Evolutionary conservation across 768 basidiomycete species (phyloP).

Genomic region (Lactarius psammicola): DNA sequence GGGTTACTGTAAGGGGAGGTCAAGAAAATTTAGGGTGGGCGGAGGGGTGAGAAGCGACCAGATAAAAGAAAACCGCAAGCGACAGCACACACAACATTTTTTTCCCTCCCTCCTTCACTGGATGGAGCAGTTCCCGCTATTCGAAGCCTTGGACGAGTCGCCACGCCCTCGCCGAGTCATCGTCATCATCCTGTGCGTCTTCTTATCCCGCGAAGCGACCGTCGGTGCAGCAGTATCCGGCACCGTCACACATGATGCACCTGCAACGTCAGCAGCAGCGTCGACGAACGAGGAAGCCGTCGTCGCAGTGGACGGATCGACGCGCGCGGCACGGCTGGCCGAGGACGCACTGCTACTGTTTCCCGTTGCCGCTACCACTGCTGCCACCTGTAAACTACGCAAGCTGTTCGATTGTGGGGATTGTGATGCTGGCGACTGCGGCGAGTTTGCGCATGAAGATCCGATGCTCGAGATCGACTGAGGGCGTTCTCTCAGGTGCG

Average conservation of each 20-base stretch:
- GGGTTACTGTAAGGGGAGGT: neutral
- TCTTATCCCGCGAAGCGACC: slow-evolving; percentile 3
- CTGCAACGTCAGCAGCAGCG: neutral
- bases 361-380: slow-evolving; percentile 28
- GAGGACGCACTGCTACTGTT: neutral
- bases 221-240: neutral
- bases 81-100: neutral
- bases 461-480: slow-evolving; percentile 59
- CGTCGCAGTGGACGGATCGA: slow-evolving; percentile 2
- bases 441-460: slow-evolving; percentile 31
- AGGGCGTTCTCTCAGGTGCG: slow-evolving; percentile 45
- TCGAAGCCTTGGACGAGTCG: slow-evolving; percentile 12
- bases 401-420: slow-evolving; percentile 52
- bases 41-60: neutral
- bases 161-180: slow-evolving; percentile 19
- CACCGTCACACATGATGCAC: neutral
- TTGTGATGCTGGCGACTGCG: slow-evolving; percentile 35
- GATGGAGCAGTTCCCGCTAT: slow-evolving; percentile 12
- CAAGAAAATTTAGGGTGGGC: neutral
- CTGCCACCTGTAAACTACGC: slow-evolving; percentile 55
- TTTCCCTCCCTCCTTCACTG: slow-evolving; percentile 4
- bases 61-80: neutral
- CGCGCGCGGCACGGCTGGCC: slow-evolving; percentile 35
- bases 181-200: neutral
- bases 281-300: neutral